A percentile compares a stretch with the other conserved stretches of the same genome.
Conservation (phyloP, 495 filamentous ascomycete species). For the Talaromyces wortmannii region DNA sequence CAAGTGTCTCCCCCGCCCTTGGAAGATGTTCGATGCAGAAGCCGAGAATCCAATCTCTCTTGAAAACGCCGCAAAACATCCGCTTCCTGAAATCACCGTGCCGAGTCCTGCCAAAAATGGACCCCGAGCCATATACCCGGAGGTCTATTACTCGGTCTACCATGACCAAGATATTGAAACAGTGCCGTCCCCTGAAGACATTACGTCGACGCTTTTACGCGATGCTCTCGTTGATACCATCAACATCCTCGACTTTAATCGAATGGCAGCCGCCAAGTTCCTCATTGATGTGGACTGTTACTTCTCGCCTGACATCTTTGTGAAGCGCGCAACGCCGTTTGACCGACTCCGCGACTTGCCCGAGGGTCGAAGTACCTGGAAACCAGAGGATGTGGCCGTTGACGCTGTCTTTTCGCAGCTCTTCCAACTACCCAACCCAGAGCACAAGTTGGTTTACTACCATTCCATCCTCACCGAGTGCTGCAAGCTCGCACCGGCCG, state of each 20-base stretch:
- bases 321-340: constrained; percentile 86
- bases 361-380: constrained; percentile 72
- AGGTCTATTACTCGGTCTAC: constrained; percentile 91
- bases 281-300: constrained; percentile 94
- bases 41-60: constrained; percentile 23
- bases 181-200: constrained; percentile 67
- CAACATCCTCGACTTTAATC: constrained; percentile 89
- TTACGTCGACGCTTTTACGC: constrained; percentile 74
- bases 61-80: constrained; percentile 57
- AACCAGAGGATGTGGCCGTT: constrained; percentile 94
- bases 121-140: constrained; percentile 72
- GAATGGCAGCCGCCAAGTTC: constrained; percentile 76
- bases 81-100: constrained; percentile 66
- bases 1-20: constrained; percentile 77
- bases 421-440: constrained; percentile 76
- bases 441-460: constrained; percentile 95
- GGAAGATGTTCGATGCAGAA: constrained; percentile 53
- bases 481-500: constrained; percentile 91
- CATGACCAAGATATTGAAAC: constrained; percentile 84
- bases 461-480: constrained; percentile 90
- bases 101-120: constrained; percentile 71
- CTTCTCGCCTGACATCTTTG: constrained; percentile 80
- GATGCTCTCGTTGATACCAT: constrained; percentile 90
- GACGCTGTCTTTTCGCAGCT: constrained; percentile 96
- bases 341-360: constrained; percentile 74